Evolutionary conservation across 2,329 filamentous ascomycete species (phyloP).

Genomic region (Cladosporium sp.): DNA sequence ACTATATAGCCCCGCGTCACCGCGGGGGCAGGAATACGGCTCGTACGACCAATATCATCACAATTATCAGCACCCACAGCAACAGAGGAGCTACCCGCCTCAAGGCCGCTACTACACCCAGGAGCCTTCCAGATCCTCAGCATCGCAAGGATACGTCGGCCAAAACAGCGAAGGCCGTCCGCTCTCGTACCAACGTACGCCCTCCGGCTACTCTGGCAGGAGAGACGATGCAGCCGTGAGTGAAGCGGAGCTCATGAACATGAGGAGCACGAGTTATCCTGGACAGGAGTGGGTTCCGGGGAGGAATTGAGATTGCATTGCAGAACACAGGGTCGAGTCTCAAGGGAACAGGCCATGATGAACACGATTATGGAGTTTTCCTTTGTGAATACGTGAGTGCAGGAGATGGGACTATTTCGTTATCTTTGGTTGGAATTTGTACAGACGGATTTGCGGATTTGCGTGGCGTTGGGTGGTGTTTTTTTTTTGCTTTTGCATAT

Average conservation of each 20-base stretch:
- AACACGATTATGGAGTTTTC: not conserved
- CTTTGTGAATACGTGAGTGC: not conserved
- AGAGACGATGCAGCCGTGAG: slow-evolving; percentile 25
- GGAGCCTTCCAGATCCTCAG: not conserved
- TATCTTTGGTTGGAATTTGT: not conserved
- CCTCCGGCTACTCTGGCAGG: slow-evolving; percentile 23
- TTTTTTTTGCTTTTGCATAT: not conserved
- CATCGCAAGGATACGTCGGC: not conserved
- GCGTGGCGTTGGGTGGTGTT: not conserved
- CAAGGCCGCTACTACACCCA: slow-evolving; percentile 2
- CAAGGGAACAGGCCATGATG: no score
- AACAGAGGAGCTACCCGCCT: slow-evolving; percentile 9
- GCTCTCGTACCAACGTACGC: slow-evolving; percentile 17
- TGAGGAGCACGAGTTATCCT: slow-evolving; percentile 66
- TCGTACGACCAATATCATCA: not conserved
- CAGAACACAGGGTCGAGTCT: not conserved
- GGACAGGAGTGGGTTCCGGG: slow-evolving; percentile 65
- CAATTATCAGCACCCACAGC: slow-evolving; percentile 8
- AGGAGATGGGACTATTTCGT: not conserved
- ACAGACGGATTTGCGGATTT: not conserved
- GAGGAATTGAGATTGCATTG: not conserved
- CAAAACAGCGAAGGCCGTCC: slow-evolving; percentile 2
- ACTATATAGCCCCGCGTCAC: not conserved
- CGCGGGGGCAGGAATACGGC: not conserved
- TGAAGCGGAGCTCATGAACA: slow-evolving; percentile 33